Percentiles rank a stretch among this genome's conserved stretches.
Conservation (phyloP, 768 basidiomycete genomes). For the Termitomyces sp. region DNA sequence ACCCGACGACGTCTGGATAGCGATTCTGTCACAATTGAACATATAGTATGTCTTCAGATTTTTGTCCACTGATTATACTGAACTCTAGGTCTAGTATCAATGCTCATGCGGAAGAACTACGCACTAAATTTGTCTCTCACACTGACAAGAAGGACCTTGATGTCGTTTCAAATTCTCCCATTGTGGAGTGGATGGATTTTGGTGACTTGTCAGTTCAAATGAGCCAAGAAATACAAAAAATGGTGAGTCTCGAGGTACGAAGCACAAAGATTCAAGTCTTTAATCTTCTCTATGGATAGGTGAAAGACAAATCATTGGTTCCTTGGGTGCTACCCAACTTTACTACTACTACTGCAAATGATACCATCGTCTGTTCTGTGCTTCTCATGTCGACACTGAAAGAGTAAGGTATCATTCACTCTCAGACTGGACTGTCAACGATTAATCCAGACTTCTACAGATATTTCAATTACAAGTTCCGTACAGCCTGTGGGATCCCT, state of each 20-base stretch:
- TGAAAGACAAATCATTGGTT: background rate
- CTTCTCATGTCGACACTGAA: slow-evolving; percentile 7
- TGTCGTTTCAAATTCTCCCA: slow-evolving; percentile 11
- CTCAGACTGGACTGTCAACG: background rate
- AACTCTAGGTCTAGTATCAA: slow-evolving; percentile 11
- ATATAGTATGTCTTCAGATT: slow-evolving; percentile 17
- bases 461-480: slow-evolving; percentile 15
- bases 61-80: background rate
- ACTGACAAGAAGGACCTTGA: slow-evolving; percentile 24
- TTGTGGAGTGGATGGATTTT: slow-evolving; percentile 23
- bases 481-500: slow-evolving; percentile 16
- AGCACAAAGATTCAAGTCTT: background rate
- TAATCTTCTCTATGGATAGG: background rate
- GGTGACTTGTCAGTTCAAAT: slow-evolving; percentile 22
- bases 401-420: background rate
- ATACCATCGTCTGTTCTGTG: slow-evolving; percentile 5
- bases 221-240: slow-evolving; percentile 4
- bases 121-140: slow-evolving; percentile 27
- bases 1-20: slow-evolving; percentile 30
- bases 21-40: slow-evolving; percentile 29
- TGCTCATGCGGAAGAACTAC: slow-evolving; percentile 24
- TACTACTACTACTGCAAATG: slow-evolving; percentile 1
- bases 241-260: background rate
- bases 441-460: background rate
- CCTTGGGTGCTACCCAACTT: background rate